Evolutionary conservation across 495 filamentous ascomycete species (phyloP).

Genomic region (Melanomma pulvis-pyrius): DNA sequence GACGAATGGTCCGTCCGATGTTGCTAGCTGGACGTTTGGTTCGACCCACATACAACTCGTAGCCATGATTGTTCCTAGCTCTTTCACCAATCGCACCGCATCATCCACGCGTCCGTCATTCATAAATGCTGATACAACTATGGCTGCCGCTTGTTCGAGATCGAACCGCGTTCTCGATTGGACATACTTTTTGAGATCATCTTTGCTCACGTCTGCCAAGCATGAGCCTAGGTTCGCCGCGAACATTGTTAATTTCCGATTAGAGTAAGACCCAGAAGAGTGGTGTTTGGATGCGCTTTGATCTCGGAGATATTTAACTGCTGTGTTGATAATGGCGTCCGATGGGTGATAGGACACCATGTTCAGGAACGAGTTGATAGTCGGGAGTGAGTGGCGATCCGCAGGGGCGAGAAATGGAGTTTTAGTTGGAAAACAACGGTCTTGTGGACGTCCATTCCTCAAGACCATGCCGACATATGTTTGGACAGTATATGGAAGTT

Average conservation of each 20-base stretch:
- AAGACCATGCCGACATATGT: neutral
- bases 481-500: slow-evolving; percentile 13
- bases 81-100: slow-evolving; percentile 12
- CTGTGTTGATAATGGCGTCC: neutral
- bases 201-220: neutral
- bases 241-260: neutral
- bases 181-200: slow-evolving; percentile 10
- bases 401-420: neutral
- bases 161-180: slow-evolving; percentile 10
- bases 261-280: neutral
- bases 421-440: neutral
- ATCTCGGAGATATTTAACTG: neutral
- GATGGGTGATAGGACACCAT: neutral
- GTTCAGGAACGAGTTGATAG: neutral
- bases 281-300: too few relatives aligned
- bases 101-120: slow-evolving; percentile 8
- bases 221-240: slow-evolving; percentile 15
- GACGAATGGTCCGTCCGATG: neutral
- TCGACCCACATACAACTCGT: slow-evolving; percentile 27
- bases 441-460: neutral
- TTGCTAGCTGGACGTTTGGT: neutral
- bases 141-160: slow-evolving; percentile 21
- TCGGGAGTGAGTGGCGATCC: neutral
- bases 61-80: slow-evolving; percentile 14
- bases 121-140: slow-evolving; percentile 18